Base-by-base conservation (phyloP, 129 eudicot genomes). In the Lactuca saligna region DNA sequence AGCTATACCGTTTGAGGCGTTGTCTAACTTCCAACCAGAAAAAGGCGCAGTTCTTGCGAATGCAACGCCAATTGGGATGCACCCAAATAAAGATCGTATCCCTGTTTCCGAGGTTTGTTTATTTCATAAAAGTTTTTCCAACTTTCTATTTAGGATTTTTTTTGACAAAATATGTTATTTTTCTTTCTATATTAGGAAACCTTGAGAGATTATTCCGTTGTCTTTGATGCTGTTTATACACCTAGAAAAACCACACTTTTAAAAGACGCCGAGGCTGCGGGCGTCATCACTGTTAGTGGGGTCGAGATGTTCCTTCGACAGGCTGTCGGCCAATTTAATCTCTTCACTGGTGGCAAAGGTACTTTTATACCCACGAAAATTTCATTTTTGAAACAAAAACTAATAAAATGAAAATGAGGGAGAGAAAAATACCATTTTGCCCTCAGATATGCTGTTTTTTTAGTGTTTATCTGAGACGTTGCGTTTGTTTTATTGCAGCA, bases 231-330 rank as follows among this genome's bases (percentile, higher is more conserved):
- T 31, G 94, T 90, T 37, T 90, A 90, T 69, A 86, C 86, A 8
- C 97, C 97, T 63, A 78, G 86, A 53, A 86, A 84, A 66, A 90
- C 97, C 65, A 84, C 86, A 4, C 84, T 90, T 37, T 29, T 90
- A 48, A 68, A 63, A 72, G 94, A 86, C 33, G 94, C 97, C 0
- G 86, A 82, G 57, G 81, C 71, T 80, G 86, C 88, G 0, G 97
- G 97, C 16, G 85, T 86, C 54, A 81, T 86, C 11, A 73, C 79
- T 62, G 97, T 90, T 29, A 84, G 94, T 68, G 97, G 97, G 49
- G 94, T 86, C 25, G 94, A 90, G 75, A 90, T 90, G 97, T 90
- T 90, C 78, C 83, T 86, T 54, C 80, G 97, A 4, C 97, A 90
- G 53, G 97, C 94, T 10, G 71, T 87, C 2, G 91, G 86, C 49